Evolutionary conservation across 495 filamentous ascomycete genomes (phyloP).

Genomic region (Aspergillus campestris): DNA sequence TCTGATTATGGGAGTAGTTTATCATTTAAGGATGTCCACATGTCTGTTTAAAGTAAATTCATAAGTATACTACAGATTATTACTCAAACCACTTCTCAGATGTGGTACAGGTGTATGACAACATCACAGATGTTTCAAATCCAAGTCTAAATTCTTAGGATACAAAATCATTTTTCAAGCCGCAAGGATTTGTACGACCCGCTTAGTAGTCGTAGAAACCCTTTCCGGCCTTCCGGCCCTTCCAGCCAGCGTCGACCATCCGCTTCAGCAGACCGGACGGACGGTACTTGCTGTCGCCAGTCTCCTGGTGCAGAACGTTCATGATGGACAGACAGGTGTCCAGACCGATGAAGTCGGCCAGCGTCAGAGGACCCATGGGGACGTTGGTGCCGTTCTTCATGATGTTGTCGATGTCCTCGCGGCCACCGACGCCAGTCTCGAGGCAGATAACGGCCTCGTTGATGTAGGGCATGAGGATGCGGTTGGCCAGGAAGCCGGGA

Average conservation of each 20-base stretch:
- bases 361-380: constrained; percentile 88
- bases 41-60: no score
- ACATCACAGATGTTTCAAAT: no score
- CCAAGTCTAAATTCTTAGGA: no score
- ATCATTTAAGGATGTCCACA: no score
- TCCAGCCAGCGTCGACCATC: constrained; percentile 98
- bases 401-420: constrained; percentile 88
- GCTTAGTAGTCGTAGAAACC: constrained; percentile 83
- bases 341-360: constrained; percentile 96
- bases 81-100: no score
- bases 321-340: constrained; percentile 97
- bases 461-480: constrained; percentile 98
- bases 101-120: no score
- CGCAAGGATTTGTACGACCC: background rate
- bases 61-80: no score
- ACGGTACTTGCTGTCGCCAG: constrained; percentile 90
- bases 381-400: constrained; percentile 99
- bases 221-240: constrained; percentile 95
- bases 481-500: constrained; percentile 91
- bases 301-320: constrained; percentile 88
- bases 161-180: no score
- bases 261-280: constrained; percentile 76
- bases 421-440: constrained; percentile 80
- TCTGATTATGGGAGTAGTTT: no score
- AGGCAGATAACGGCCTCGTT: constrained; percentile 97